Evolutionary conservation across 2,329 filamentous ascomycete genomes (phyloP).

Genomic region (Chrysoporthe austroafricana): DNA sequence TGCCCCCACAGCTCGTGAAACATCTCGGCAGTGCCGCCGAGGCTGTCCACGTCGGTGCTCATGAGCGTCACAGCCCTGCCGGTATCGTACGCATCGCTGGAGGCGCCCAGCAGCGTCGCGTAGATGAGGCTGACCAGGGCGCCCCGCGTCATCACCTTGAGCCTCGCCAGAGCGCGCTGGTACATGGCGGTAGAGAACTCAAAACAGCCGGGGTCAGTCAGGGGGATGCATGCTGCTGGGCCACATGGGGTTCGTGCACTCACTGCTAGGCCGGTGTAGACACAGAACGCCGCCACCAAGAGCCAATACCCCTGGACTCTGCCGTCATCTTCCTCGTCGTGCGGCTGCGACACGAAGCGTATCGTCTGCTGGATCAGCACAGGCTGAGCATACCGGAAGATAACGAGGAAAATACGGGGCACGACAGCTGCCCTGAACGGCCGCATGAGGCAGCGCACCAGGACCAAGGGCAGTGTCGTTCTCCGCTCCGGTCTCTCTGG

Average conservation of each 20-base stretch:
- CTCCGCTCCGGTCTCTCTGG: constrained; percentile 34
- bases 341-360: constrained; percentile 33
- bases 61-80: constrained; percentile 44
- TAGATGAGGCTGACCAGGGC: constrained; percentile 33
- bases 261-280: constrained; percentile 46
- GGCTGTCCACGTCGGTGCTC: constrained; percentile 45
- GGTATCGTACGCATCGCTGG: constrained; percentile 34
- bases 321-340: constrained; percentile 2
- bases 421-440: constrained; percentile 39
- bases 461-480: constrained; percentile 36
- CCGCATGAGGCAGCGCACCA: constrained; percentile 36
- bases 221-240: background rate
- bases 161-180: constrained; percentile 31
- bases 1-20: constrained; percentile 49
- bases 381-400: constrained; percentile 47
- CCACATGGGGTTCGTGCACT: constrained; percentile 20
- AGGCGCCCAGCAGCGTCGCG: constrained; percentile 13
- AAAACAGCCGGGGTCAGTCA: background rate
- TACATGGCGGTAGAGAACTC: constrained; percentile 33
- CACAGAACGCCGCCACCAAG: constrained; percentile 37
- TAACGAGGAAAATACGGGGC: constrained; percentile 43
- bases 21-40: constrained; percentile 41
- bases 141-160: constrained; percentile 32
- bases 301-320: constrained; percentile 35
- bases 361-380: constrained; percentile 45